phyloP scores from a whole-genome alignment of 2,329 filamentous ascomycete genomes.

The Aspergillus piperis region DNA sequence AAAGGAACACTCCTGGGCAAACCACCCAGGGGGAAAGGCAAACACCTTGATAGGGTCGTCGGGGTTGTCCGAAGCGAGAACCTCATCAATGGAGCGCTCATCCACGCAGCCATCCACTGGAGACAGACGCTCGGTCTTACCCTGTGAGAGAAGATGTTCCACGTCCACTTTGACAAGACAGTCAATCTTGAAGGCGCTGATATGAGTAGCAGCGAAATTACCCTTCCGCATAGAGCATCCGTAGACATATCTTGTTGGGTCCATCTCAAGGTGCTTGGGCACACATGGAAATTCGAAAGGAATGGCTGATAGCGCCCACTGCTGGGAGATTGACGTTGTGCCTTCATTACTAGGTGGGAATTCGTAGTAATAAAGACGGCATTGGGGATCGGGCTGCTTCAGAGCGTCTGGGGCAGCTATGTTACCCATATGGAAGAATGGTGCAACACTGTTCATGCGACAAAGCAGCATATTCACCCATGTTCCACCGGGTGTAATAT shows the following conservation, averaged over 20 bases:
- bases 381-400: constrained; percentile 53
- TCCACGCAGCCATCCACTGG: constrained; percentile 65
- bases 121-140: constrained; percentile 48
- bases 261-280: constrained; percentile 58
- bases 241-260: constrained; percentile 62
- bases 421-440: constrained; percentile 67
- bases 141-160: constrained; percentile 44
- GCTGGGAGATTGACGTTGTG: constrained; percentile 53
- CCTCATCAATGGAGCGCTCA: constrained; percentile 53
- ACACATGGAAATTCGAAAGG: constrained; percentile 70
- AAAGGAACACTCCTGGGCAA: constrained; percentile 68
- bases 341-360: constrained; percentile 42
- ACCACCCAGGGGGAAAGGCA: constrained; percentile 61
- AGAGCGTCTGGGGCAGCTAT: constrained; percentile 58
- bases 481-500: constrained; percentile 33
- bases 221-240: constrained; percentile 60
- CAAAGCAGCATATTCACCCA: constrained; percentile 67
- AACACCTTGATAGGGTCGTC: constrained; percentile 64
- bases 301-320: constrained; percentile 66
- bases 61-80: constrained; percentile 49
- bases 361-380: constrained; percentile 68
- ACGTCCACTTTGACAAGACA: constrained; percentile 17
- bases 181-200: constrained; percentile 11
- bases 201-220: constrained; percentile 10
- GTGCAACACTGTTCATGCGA: constrained; percentile 64